Conservation (phyloP, 345 rosid genomes). For the Toxicodendron radicans region DNA sequence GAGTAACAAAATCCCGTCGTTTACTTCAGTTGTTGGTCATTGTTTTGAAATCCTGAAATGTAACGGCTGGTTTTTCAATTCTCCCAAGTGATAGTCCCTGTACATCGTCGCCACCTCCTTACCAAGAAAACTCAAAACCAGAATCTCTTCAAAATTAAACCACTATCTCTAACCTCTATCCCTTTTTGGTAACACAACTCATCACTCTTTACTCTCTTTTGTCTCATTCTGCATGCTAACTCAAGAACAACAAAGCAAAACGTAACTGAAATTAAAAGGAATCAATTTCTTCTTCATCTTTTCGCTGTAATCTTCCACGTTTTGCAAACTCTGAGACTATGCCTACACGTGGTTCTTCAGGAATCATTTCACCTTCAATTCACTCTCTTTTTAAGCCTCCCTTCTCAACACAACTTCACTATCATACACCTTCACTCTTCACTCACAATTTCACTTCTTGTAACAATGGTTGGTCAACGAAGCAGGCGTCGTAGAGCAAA, state of each 20-base stretch:
- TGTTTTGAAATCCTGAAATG: not conserved
- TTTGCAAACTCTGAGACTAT: not conserved
- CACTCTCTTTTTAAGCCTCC: not conserved
- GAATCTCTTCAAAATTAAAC: not conserved
- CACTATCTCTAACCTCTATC: not conserved
- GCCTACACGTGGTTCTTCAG: constrained; percentile 4
- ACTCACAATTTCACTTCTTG: not conserved
- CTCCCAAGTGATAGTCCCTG: not conserved
- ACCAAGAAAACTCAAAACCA: not conserved
- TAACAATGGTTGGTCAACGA: not conserved
- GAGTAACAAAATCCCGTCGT: not conserved
- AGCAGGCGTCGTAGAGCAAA: not conserved
- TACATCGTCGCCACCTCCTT: not conserved
- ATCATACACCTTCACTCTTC: not conserved
- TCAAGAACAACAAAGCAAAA: constrained; percentile 1
- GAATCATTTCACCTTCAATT: not conserved
- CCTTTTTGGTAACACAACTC: not conserved
- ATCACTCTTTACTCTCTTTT: constrained; percentile 2
- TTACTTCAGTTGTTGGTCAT: not conserved
- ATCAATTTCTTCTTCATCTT: not conserved
- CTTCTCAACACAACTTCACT: not conserved
- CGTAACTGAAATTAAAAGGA: not conserved
- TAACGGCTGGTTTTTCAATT: not conserved
- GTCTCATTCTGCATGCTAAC: constrained; percentile 6
- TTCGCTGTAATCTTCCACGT: constrained; percentile 1